Percentiles rank a stretch among this genome's conserved stretches.
phyloP scores from a whole-genome alignment of 2,329 filamentous ascomycete genomes.

The Plenodomus biglobosus region DNA sequence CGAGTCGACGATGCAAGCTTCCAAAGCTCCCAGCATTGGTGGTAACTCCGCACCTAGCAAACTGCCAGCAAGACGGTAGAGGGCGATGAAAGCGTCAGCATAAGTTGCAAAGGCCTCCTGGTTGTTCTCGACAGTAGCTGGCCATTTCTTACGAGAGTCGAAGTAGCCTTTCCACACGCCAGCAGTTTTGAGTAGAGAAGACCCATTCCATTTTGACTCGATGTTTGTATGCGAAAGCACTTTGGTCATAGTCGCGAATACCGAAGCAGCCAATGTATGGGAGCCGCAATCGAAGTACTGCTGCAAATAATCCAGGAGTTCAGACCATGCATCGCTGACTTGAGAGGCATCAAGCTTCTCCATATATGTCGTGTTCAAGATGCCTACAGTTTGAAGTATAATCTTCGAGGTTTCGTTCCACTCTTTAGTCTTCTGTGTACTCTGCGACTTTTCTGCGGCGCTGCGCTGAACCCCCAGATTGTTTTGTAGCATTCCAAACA shows the following conservation, averaged over 20 bases:
- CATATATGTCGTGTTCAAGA: slow-evolving; percentile 74
- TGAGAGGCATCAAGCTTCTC: slow-evolving; percentile 67
- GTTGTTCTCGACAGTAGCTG: slow-evolving; percentile 51
- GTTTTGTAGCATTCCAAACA: slow-evolving; percentile 74
- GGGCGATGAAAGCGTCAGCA: slow-evolving; percentile 70
- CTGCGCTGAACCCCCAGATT: slow-evolving; percentile 48
- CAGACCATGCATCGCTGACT: slow-evolving; percentile 74
- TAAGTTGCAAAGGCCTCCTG: slow-evolving; percentile 87
- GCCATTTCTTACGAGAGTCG: slow-evolving; percentile 26
- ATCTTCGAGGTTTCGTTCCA: slow-evolving; percentile 48
- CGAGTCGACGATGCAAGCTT: slow-evolving; percentile 70
- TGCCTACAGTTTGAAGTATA: slow-evolving; percentile 41
- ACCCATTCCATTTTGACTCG: slow-evolving; percentile 21
- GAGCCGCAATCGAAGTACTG: slow-evolving; percentile 47
- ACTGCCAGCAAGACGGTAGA: slow-evolving; percentile 73
- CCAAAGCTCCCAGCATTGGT: slow-evolving; percentile 70
- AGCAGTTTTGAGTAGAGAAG: slow-evolving; percentile 37
- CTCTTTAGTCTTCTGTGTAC: slow-evolving; percentile 24
- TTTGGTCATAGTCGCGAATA: slow-evolving; percentile 45
- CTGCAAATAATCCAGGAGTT: slow-evolving; percentile 70
- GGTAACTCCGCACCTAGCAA: slow-evolving; percentile 64
- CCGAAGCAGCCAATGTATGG: slow-evolving; percentile 46
- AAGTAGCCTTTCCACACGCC: slow-evolving; percentile 41
- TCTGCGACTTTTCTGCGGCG: slow-evolving; percentile 14
- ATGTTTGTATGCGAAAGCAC: slow-evolving; percentile 41